phyloP scores from a whole-genome alignment of 805 yeast genomes.

The Cyberlindnera sargentensis region DNA sequence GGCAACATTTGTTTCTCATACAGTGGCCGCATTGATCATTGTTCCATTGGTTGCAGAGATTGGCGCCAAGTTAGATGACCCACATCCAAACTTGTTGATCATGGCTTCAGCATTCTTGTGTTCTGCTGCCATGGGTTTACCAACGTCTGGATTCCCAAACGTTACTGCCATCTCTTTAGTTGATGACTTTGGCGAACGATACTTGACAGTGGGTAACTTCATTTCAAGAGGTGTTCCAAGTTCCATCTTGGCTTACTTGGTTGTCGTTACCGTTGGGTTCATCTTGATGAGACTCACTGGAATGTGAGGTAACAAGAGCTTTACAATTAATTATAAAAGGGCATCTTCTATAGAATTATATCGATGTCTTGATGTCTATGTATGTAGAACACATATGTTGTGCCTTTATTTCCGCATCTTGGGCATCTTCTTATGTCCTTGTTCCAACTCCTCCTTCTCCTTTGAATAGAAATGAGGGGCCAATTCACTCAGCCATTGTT shows the following conservation, averaged over 20 bases:
- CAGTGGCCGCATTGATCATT: constrained; percentile 92
- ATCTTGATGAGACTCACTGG: constrained; percentile 55
- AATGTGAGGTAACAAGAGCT: constrained; percentile 1
- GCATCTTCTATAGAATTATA: too few relatives aligned
- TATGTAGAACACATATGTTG: neutral
- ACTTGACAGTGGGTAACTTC: constrained; percentile 78
- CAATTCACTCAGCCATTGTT: constrained; percentile 63
- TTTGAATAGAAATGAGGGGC: constrained; percentile 50
- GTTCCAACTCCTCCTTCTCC: constrained; percentile 16
- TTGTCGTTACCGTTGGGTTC: constrained; percentile 76
- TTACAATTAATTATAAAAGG: too few relatives aligned
- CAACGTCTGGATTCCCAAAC: constrained; percentile 96
- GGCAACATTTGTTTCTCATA: constrained; percentile 95
- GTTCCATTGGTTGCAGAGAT: constrained; percentile 87
- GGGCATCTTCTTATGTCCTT: constrained; percentile 14
- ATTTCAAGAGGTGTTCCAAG: constrained; percentile 89
- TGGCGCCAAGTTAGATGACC: constrained; percentile 64
- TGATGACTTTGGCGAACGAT: constrained; percentile 87
- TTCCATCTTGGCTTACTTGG: constrained; percentile 64
- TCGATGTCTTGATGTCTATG: neutral
- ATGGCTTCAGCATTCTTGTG: constrained; percentile 61
- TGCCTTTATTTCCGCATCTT: constrained; percentile 9
- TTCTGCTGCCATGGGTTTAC: constrained; percentile 95
- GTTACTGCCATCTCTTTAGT: constrained; percentile 95
- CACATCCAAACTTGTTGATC: constrained; percentile 81